These are phyloP conservation scores for Syncephalastrum monosporum DNA, from an alignment of 371 early-diverging fungal genomes.

Conservation along the genomic window DNA sequence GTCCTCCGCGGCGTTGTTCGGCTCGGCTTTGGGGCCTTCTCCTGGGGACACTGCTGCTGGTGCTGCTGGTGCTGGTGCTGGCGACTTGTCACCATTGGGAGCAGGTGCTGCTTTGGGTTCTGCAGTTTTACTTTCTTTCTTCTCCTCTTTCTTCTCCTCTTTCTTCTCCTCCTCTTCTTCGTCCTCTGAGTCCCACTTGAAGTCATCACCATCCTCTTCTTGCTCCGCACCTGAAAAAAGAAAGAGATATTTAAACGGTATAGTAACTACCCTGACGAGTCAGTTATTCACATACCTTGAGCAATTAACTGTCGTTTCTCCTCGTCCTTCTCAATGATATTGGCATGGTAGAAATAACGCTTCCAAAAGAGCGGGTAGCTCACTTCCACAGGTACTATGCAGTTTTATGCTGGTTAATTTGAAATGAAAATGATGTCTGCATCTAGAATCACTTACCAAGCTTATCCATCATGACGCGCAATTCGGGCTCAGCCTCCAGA, in stretches of 20 bases:
- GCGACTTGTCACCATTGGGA: too few species aligned
- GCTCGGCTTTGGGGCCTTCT: too few species aligned
- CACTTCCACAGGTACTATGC: constrained; percentile 46
- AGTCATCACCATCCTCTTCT: constrained; percentile 39
- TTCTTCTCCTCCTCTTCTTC: constrained; percentile 29
- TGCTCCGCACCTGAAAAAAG: constrained; percentile 3
- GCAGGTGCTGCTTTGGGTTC: too few species aligned
- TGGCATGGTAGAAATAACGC: constrained; percentile 46
- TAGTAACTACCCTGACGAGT: neutral
- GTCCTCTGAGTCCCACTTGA: constrained; percentile 53
- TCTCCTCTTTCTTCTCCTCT: neutral
- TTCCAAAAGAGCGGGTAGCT: constrained; percentile 46
- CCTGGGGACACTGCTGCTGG: too few species aligned
- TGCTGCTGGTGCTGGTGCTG: constrained; percentile 16
- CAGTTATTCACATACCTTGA: constrained; percentile 20
- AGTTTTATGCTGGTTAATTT: neutral
- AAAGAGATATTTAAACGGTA: constrained; percentile 3
- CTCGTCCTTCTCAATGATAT: constrained; percentile 48
- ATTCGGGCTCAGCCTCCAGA: constrained; percentile 32
- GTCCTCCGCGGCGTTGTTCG: constrained; percentile 13
- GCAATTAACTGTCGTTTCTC: constrained; percentile 44
- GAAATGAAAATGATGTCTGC: neutral
- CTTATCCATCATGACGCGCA: constrained; percentile 44
- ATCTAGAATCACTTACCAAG: constrained; percentile 19
- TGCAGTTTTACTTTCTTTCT: neutral